Evolutionary conservation across 164 flowering plant genomes (phyloP).

Genomic region (Magnolia kwangsiensis): DNA sequence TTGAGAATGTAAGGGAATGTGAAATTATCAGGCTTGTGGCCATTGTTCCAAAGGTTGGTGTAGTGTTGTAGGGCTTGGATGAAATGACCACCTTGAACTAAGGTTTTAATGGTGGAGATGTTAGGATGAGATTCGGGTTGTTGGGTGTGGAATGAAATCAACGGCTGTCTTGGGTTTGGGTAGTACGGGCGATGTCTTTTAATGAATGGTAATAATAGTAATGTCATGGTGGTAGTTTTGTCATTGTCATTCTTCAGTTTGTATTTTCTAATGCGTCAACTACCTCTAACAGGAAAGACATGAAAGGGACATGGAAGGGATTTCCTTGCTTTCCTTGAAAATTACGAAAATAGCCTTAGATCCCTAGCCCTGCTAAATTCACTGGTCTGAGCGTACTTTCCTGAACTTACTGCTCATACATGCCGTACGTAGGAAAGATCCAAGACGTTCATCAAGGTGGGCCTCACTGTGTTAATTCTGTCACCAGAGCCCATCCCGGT

Average conservation of each 20-base stretch:
- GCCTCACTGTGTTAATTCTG: neutral
- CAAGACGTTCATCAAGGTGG: neutral
- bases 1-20: constrained; percentile 19
- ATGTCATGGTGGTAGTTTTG: neutral
- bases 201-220: neutral
- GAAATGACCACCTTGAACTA: constrained; percentile 9
- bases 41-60: constrained; percentile 8
- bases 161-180: neutral
- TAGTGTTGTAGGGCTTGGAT: constrained; percentile 12
- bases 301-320: too few species aligned
- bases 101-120: constrained; percentile 2
- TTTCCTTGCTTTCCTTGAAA: too few species aligned
- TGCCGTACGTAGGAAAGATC: too few species aligned
- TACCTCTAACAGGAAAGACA: too few species aligned
- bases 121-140: neutral
- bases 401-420: too few species aligned
- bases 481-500: too few species aligned
- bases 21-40: constrained; percentile 13
- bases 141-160: constrained; percentile 5
- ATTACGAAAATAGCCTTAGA: too few species aligned
- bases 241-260: too few species aligned
- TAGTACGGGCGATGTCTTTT: neutral
- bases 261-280: too few species aligned
- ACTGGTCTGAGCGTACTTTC: too few species aligned
- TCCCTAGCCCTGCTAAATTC: too few species aligned